Conservation (phyloP, 116 monocot species). For the Trichopus zeylanicus region DNA sequence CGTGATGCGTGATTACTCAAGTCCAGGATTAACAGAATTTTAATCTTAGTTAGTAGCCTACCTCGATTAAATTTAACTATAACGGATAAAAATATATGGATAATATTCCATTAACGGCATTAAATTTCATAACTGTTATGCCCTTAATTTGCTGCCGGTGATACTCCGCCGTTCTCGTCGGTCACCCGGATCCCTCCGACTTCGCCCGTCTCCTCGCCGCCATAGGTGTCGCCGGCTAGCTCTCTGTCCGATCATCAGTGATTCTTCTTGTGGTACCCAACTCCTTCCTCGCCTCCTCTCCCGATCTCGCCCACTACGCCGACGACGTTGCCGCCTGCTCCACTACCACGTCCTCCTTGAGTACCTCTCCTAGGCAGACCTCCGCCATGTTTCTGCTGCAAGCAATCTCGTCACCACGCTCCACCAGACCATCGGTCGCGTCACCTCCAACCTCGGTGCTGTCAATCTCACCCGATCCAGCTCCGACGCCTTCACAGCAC, state of each 20-base stretch:
- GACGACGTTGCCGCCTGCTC: conserved; percentile 60
- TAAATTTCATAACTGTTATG: no score
- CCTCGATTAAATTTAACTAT: no score
- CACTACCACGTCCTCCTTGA: conserved; percentile 89
- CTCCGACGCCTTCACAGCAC: conserved; percentile 24
- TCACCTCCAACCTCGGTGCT: conserved; percentile 58
- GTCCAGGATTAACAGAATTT: no score
- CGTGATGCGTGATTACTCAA: conserved; percentile 19
- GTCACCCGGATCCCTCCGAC: conserved; percentile 48
- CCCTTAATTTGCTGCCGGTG: conserved; percentile 15
- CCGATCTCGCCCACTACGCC: conserved; percentile 10
- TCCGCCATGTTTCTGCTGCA: conserved; percentile 46
- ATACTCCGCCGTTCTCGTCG: conserved; percentile 46
- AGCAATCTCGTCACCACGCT: conserved; percentile 81
- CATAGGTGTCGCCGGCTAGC: conserved; percentile 44
- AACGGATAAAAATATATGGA: no score
- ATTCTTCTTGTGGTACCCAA: conserved; percentile 79
- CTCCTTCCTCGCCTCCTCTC: conserved; percentile 21
- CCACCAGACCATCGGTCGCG: conserved; percentile 90
- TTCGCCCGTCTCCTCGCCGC: conserved; percentile 51
- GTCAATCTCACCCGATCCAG: conserved; percentile 69
- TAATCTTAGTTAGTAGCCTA: no score
- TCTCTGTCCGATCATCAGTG: conserved; percentile 52
- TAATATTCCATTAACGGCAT: no score
- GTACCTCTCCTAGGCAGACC: conserved; percentile 81